These are phyloP conservation scores for Monilinia fructigena DNA, from an alignment of 2,329 filamentous ascomycete genomes.

Conservation along the genomic window DNA sequence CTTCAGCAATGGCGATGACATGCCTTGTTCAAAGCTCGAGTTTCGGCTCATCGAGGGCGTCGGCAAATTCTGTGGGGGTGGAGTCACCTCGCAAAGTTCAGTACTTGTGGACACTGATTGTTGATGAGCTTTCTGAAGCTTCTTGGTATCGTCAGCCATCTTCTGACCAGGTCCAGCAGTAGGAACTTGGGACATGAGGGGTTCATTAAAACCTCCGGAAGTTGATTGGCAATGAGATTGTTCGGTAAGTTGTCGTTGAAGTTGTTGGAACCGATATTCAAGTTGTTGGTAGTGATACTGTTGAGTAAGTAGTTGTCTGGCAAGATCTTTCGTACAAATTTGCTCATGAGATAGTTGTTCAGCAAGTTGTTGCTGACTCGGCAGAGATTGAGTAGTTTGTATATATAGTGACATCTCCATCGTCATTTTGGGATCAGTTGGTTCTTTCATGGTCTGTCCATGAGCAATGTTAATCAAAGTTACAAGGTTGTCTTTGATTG, in stretches of 20 bases:
- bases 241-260: background rate
- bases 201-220: background rate
- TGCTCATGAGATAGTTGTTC: too few species aligned
- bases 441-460: background rate
- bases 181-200: background rate
- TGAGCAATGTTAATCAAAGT: background rate
- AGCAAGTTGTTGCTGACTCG: background rate
- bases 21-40: background rate
- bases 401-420: slow-evolving; percentile 2
- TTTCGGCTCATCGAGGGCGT: background rate
- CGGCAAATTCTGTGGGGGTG: background rate
- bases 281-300: too few species aligned
- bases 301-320: too few species aligned
- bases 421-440: background rate
- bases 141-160: too few species aligned
- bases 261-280: too few species aligned
- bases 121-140: too few species aligned
- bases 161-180: background rate
- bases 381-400: background rate
- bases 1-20: background rate
- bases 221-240: background rate
- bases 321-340: too few species aligned
- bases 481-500: background rate
- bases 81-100: too few species aligned
- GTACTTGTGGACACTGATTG: background rate